Conservation (phyloP, 441 rosid genomes). For the Populus trichocarpa region DNA sequence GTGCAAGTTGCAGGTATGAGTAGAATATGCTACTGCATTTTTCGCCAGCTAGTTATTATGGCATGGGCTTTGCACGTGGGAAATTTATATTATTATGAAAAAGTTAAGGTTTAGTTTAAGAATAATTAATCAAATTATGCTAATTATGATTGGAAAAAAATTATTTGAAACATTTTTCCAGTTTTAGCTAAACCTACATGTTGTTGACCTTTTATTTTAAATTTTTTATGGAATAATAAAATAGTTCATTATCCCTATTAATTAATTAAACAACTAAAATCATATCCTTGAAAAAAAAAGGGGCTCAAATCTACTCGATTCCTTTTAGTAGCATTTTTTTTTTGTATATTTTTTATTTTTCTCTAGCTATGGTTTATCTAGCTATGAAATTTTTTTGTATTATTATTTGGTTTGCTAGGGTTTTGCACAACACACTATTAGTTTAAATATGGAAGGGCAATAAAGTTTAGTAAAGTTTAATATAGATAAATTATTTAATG, state of each 20-base stretch:
- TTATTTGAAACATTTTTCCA: not conserved
- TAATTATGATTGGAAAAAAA: not conserved
- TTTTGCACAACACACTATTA: not conserved
- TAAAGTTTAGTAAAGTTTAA: no score
- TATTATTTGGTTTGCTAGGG: not conserved
- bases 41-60: conserved; percentile 3
- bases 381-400: not conserved
- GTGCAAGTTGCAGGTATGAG: conserved; percentile 69
- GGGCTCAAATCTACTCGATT: not conserved
- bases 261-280: not conserved
- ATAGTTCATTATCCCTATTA: not conserved
- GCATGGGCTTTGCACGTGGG: not conserved
- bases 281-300: not conserved
- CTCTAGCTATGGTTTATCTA: not conserved
- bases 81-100: no score
- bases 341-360: no score
- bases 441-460: not conserved
- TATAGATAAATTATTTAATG: no score
- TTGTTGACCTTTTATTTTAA: not conserved
- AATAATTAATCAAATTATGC: not conserved
- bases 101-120: not conserved
- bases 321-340: not conserved
- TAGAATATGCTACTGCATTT: not conserved
- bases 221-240: no score
- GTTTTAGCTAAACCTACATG: not conserved